These are phyloP conservation scores for Dothistroma pini DNA, from an alignment of 2,329 filamentous ascomycete species.

Conservation along the genomic window DNA sequence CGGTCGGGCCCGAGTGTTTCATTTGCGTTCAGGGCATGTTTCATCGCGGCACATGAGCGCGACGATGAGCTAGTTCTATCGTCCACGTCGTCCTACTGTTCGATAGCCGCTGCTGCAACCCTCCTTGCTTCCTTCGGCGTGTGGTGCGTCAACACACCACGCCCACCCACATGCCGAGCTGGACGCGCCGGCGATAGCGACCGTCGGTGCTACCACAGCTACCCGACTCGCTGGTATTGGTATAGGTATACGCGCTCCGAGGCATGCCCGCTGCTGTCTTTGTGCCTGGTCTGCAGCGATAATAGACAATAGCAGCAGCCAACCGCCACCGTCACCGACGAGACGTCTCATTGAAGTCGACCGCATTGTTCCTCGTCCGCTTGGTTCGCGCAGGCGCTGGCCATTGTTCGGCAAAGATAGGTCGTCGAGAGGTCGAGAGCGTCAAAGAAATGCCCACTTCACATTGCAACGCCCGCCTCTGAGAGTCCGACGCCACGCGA, in stretches of 20 bases:
- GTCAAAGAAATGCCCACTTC: constrained; percentile 2
- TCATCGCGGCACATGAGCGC: background rate
- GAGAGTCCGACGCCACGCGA: constrained; percentile 2
- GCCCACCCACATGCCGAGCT: background rate
- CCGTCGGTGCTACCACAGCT: too few relatives aligned
- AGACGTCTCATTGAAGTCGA: background rate
- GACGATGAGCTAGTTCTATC: too few relatives aligned
- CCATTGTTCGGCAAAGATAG: constrained; percentile 2
- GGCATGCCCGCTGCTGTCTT: constrained; percentile 8
- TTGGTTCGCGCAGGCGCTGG: background rate
- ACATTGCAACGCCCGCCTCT: constrained; percentile 4
- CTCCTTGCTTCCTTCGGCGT: too few relatives aligned
- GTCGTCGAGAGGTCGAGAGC: background rate
- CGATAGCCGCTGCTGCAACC: background rate
- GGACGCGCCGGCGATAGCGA: background rate
- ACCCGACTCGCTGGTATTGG: background rate
- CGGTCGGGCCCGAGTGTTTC: background rate
- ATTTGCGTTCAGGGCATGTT: background rate
- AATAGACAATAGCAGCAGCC: background rate
- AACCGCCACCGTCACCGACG: background rate
- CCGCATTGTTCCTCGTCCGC: background rate
- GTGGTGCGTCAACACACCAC: background rate
- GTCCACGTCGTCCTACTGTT: too few relatives aligned
- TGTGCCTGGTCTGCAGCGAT: background rate
- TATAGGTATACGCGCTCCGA: constrained; percentile 3